Evolutionary conservation across 225 moss, liverwort and hornwort genomes (phyloP).

Genomic region (Physcomitrellopsis africana): DNA sequence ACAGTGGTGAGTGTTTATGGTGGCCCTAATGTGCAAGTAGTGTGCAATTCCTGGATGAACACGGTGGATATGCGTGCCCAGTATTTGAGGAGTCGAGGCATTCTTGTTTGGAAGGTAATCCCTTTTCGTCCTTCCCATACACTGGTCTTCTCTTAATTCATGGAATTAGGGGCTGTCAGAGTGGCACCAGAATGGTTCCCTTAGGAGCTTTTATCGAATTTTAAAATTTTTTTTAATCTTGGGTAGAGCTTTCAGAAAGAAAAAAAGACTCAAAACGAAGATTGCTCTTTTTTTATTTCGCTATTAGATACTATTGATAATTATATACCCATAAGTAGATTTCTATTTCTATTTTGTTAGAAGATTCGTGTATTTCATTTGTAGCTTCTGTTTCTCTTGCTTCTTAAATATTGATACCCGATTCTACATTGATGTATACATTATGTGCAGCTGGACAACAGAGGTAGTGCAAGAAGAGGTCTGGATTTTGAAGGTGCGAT

Average conservation of each 20-base stretch:
- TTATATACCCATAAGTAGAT: not conserved
- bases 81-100: slow-evolving; percentile 92
- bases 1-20: slow-evolving; percentile 99
- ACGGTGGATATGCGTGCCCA: slow-evolving; percentile 99
- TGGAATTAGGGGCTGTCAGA: too few relatives aligned
- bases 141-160: not conserved
- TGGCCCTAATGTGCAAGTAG: slow-evolving; percentile 99
- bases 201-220: too few relatives aligned
- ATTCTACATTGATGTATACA: not conserved
- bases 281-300: too few relatives aligned
- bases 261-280: too few relatives aligned
- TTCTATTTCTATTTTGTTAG: slow-evolving; percentile 9
- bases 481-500: slow-evolving; percentile 95
- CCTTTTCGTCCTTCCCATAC: slow-evolving; percentile 26
- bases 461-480: slow-evolving; percentile 95
- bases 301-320: too few relatives aligned
- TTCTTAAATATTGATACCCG: not conserved
- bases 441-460: slow-evolving; percentile 82
- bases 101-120: slow-evolving; percentile 97
- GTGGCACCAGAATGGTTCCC: too few relatives aligned
- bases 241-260: too few relatives aligned
- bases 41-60: slow-evolving; percentile 99
- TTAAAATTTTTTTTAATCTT: not conserved
- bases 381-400: not conserved
- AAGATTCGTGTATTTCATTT: not conserved